Evolutionary conservation across 257 asterid species (phyloP).

Genomic region (Rehmannia glutinosa): DNA sequence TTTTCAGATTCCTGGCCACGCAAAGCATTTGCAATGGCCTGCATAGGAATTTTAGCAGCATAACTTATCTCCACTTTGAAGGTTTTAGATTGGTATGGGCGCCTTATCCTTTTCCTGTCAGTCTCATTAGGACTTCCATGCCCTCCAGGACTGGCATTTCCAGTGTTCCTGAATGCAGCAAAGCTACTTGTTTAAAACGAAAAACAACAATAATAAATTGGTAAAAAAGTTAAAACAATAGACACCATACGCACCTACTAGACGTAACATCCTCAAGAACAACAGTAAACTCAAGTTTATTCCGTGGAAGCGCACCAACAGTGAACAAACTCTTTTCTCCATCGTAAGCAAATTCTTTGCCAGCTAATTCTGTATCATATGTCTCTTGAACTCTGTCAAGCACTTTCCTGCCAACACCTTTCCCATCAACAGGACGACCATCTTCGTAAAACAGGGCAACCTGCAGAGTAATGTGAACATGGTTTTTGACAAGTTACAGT

Average conservation of each 20-base stretch:
- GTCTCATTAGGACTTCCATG: constrained; percentile 46
- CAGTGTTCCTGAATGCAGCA: constrained; percentile 54
- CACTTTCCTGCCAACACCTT: constrained; percentile 87
- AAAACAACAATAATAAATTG: not conserved
- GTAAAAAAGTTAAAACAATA: not conserved
- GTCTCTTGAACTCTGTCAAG: constrained; percentile 80
- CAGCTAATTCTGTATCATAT: constrained; percentile 66
- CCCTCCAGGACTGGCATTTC: constrained; percentile 66
- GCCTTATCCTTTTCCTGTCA: constrained; percentile 63
- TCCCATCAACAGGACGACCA: constrained; percentile 90
- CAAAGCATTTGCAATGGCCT: constrained; percentile 77
- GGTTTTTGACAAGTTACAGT: not conserved
- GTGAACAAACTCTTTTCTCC: constrained; percentile 93
- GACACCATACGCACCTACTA: constrained; percentile 39
- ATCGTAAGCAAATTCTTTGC: constrained; percentile 81
- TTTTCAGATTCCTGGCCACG: constrained; percentile 89
- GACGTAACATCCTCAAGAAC: constrained; percentile 81
- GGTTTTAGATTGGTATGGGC: constrained; percentile 69
- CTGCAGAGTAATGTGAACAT: too few species aligned
- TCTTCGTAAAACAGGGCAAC: constrained; percentile 91
- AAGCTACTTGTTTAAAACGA: not conserved
- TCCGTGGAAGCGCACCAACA: constrained; percentile 78
- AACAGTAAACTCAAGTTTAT: constrained; percentile 80
- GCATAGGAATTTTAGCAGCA: constrained; percentile 88
- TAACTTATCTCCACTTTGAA: constrained; percentile 80